These are phyloP conservation scores for Castanea sativa DNA, from an alignment of 306 rosid genomes.

Conservation along the genomic window DNA sequence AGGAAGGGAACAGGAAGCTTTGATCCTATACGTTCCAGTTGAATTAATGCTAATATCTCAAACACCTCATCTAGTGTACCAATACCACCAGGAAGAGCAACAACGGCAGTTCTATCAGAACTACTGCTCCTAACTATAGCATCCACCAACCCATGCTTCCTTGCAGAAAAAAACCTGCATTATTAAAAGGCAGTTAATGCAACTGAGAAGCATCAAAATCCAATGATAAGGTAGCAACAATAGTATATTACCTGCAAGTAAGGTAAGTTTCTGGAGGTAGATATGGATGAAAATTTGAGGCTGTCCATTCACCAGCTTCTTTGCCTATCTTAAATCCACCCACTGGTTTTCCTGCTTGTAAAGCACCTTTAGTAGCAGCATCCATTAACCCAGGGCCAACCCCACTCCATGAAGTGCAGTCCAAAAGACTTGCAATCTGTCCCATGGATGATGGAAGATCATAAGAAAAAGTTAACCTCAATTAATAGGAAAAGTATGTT, in stretches of 20 bases:
- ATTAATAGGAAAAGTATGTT: neutral
- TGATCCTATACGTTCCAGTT: constrained; percentile 82
- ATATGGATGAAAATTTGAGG: constrained; percentile 76
- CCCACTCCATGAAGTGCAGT: constrained; percentile 89
- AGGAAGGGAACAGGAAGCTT: constrained; percentile 69
- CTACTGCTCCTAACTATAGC: constrained; percentile 65
- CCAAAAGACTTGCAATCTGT: constrained; percentile 80
- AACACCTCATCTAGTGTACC: constrained; percentile 92
- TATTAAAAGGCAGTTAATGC: constrained; percentile 17
- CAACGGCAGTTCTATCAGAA: constrained; percentile 66
- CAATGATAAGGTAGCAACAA: constrained; percentile 8
- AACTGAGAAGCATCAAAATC: neutral
- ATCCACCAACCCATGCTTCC: constrained; percentile 96
- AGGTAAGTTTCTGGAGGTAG: constrained; percentile 71
- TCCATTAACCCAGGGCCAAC: constrained; percentile 97
- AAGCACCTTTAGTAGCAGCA: constrained; percentile 83
- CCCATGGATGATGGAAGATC: constrained; percentile 2
- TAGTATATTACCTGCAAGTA: constrained; percentile 67
- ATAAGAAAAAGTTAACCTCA: neutral
- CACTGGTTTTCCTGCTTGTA: constrained; percentile 67
- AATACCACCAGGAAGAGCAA: constrained; percentile 88
- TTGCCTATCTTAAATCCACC: constrained; percentile 87
- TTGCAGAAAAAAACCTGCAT: constrained; percentile 90
- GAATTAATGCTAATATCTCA: constrained; percentile 74
- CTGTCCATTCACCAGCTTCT: constrained; percentile 85